Percentiles rank a stretch among this genome's conserved stretches.
phyloP scores from a whole-genome alignment of 2,329 filamentous ascomycete species.

The Apiospora arundinis region DNA sequence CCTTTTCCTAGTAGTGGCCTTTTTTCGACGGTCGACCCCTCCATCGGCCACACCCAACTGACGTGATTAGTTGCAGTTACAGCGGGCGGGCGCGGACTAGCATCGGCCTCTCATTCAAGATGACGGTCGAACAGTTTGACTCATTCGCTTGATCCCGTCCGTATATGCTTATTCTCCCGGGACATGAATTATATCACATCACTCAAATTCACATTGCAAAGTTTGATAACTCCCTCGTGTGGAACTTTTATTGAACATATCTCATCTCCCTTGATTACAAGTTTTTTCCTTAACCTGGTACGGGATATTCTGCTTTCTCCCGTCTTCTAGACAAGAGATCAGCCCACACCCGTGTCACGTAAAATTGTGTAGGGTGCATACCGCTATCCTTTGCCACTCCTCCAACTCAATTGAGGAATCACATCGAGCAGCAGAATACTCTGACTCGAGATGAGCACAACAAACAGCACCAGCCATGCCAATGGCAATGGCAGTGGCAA shows the following conservation, averaged over 20 bases:
- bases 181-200: too few species aligned
- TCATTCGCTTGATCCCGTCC: constrained; percentile 19
- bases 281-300: not conserved
- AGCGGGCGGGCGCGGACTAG: not conserved
- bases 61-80: not conserved
- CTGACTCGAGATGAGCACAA: not conserved
- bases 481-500: not conserved
- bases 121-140: constrained; percentile 38
- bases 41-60: not conserved
- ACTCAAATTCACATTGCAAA: too few species aligned
- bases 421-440: not conserved
- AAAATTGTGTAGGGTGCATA: not conserved
- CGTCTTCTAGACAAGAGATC: not conserved
- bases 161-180: not conserved
- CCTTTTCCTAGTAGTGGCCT: too few species aligned
- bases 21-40: too few species aligned
- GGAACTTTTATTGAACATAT: not conserved
- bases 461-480: not conserved
- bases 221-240: too few species aligned
- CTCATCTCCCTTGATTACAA: not conserved
- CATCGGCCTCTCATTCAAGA: not conserved
- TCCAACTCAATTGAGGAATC: not conserved
- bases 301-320: not conserved
- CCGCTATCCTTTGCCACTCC: not conserved
- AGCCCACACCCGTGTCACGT: not conserved